Base-by-base conservation (phyloP, 2,329 filamentous ascomycete genomes). In the Beauveria varroae region DNA sequence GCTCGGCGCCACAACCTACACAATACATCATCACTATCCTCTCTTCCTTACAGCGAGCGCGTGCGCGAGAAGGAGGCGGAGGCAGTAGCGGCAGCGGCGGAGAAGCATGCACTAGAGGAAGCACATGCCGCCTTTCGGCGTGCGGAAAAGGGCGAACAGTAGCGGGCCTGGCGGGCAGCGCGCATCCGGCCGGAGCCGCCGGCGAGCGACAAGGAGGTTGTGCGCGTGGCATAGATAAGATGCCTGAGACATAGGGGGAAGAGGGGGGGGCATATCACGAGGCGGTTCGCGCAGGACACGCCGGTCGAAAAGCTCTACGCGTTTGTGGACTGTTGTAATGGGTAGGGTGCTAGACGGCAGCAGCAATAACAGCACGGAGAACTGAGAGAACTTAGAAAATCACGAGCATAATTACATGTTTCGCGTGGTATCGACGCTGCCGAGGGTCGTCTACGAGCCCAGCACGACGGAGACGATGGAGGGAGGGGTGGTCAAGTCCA, bases 281-380 rank as follows among this genome's bases (percentile, higher is more conserved):
- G 93, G 47, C 84, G 83, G 55, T 98, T 99, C 71, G 73, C 79
- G 0, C 78, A 81, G 1, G 79, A 85, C n/a, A 85, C 89, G 0
- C 80, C 83, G 2, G 78, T 98, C 43, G 93, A 98, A 71, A 92
- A 97, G 69, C 76, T 99, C 6, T 98, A 98, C 73, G 95, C 93
- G 0, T 97, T 96, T 75, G 92, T 98, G 2, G 95, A 99, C 71
- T 98, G 93, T 75, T 88, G 92, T 71, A 86, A 3, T 26, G 24
- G 24, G 24, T 26, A 26, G 91, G 57, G 67, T 88, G 6, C 67
- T 93, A 3, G 74, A 81, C 41, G 74, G 75, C 2, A 34, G 9
- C 30, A 34, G 8, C 24, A 68, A 63, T 18, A 37, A 65, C 65
- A 69, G 67, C 37, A 60, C 63, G 63, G 69, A 75, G 4, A 74